Evolutionary conservation across 495 filamentous ascomycete genomes (phyloP), one percentile per base, ranked within the genome.

Genomic region (Penicillium malachiteum): DNA sequence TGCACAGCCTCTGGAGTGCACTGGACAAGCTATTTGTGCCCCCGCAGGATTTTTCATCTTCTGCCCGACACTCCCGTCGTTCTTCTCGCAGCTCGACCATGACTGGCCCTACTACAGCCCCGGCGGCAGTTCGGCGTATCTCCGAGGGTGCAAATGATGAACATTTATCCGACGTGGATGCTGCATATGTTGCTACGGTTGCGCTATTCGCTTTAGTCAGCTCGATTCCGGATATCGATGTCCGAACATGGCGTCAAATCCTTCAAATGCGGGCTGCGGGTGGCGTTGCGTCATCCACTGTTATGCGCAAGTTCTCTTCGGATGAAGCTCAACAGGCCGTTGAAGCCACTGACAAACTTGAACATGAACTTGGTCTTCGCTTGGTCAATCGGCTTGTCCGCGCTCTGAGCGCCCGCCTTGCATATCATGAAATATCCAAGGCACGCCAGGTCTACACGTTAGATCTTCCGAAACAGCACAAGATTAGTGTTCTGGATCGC

Each of bases 1-100:
- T 91, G 48, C 81, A 92, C 59, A 91, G 87, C 55, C 70, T 96
- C 5, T 95, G 91, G 90, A 78, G 78, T 63, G 81, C 87, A 7
- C 67, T 86, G n/a, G 84, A 84, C 18, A 73, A 78, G 35, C 70
- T 93, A 11, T 93, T 91, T 63, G 73, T 79, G 21, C 84, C 86
- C 0, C 87, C 88, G 2, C 77, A 76, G 48, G 69, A 80, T 16
- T 75, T 90, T 12, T 68, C 73, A 13, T 59, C 61, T 16, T 69
- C 72, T 13, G 55, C 67, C 17, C 67, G 65, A 47, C 59, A 54
- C 12, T 70, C 69, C 4, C 73, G 76, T 18, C 69, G 72, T 37
- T 71, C 69, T 12, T 73, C 74, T 18, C 66, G 63, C 34, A 67
- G 68, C 39, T 73, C 69, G 6, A 69, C 63, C n/a, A 55, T 68